Conservation (phyloP, 2,329 filamentous ascomycete species). For the Phoma sp. region DNA sequence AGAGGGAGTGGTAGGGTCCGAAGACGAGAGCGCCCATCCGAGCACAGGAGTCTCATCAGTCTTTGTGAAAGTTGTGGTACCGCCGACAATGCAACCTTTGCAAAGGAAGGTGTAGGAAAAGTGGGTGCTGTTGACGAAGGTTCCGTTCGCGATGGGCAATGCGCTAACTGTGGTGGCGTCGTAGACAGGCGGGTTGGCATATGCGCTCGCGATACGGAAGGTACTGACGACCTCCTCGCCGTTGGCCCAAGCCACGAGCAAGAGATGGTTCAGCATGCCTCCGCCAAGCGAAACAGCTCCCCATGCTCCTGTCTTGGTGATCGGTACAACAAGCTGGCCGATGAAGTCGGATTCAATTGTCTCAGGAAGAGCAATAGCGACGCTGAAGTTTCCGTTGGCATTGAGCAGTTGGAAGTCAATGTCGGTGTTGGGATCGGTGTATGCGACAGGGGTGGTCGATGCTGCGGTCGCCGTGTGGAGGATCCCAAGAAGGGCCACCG, state of each 20-base stretch:
- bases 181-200: slow-evolving; percentile 54
- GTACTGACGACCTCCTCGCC: slow-evolving; percentile 53
- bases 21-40: slow-evolving; percentile 33
- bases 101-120: slow-evolving; percentile 63
- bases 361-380: slow-evolving; percentile 18
- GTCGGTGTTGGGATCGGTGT: slow-evolving; percentile 20
- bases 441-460: slow-evolving; percentile 16
- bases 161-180: slow-evolving; percentile 52
- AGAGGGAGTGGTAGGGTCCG: slow-evolving; percentile 22
- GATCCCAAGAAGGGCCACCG: slow-evolving; percentile 17
- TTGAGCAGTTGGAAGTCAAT: slow-evolving; percentile 19
- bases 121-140: slow-evolving; percentile 60
- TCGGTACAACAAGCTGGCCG: slow-evolving; percentile 20
- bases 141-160: slow-evolving; percentile 58
- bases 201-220: slow-evolving; percentile 55
- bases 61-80: slow-evolving; percentile 36
- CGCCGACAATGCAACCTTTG: slow-evolving; percentile 39
- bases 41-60: slow-evolving; percentile 27
- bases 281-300: slow-evolving; percentile 57
- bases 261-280: slow-evolving; percentile 56
- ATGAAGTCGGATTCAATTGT: slow-evolving; percentile 18
- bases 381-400: slow-evolving; percentile 13
- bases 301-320: slow-evolving; percentile 42
- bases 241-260: slow-evolving; percentile 60
- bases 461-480: slow-evolving; percentile 8